These are phyloP conservation scores for Chlamydomonas incerta DNA, from an alignment of 139 green algal genomes.

Conservation along the genomic window DNA sequence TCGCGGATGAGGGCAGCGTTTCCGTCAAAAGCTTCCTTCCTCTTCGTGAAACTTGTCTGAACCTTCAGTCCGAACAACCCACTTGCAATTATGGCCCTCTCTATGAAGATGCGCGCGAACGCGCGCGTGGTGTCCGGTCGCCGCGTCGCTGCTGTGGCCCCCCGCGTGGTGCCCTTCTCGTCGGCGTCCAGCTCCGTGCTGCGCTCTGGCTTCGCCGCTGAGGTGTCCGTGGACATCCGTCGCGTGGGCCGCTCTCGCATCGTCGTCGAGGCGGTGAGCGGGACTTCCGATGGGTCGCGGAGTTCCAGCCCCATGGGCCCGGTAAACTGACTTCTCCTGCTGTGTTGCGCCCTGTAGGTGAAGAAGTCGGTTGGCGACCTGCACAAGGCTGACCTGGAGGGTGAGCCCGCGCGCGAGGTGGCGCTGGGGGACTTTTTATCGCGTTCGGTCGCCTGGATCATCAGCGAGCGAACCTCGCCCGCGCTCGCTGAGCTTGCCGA, in stretches of 20 bases:
- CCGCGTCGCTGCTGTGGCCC: conserved; percentile 31
- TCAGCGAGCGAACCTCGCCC: neutral
- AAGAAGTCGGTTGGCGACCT: conserved; percentile 96
- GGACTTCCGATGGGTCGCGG: neutral
- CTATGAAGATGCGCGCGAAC: conserved; percentile 33
- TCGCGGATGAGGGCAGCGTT: no score
- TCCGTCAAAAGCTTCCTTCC: no score
- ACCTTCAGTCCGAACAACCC: no score
- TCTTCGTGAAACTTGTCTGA: no score
- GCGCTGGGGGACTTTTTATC: no score
- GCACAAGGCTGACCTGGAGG: conserved; percentile 93
- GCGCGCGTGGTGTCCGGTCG: conserved; percentile 31
- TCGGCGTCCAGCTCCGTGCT: conserved; percentile 18
- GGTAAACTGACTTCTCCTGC: neutral
- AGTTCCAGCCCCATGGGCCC: neutral
- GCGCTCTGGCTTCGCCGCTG: conserved; percentile 27
- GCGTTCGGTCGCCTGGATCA: neutral
- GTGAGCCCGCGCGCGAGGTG: conserved; percentile 71
- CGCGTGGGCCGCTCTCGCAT: conserved; percentile 38
- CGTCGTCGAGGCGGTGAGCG: conserved; percentile 47
- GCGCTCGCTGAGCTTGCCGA: neutral
- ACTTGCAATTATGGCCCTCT: conserved; percentile 27
- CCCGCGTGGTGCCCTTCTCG: conserved; percentile 26
- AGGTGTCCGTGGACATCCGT: conserved; percentile 18
- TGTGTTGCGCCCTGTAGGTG: neutral